A percentile compares a stretch with the other conserved stretches of the same genome.
Conservation (phyloP, 176 grass and related monocot genomes). For the Triticum monococcum region DNA sequence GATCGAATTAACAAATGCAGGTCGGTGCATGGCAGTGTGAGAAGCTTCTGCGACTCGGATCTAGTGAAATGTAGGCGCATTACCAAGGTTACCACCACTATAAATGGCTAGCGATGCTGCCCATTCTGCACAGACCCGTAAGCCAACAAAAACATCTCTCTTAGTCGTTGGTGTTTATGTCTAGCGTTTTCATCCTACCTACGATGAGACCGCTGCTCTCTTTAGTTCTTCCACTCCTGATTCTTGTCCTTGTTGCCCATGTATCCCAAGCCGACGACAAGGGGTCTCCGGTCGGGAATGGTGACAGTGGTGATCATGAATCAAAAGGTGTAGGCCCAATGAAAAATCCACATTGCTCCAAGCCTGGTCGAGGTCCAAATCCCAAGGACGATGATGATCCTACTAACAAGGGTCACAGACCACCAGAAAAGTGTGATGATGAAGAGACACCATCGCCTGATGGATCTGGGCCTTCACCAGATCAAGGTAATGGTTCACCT, state of each 20-base stretch:
- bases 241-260: not conserved
- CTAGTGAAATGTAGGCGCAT: too few relatives aligned
- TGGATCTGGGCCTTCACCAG: not conserved
- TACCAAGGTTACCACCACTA: not conserved
- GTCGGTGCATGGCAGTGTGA: not conserved
- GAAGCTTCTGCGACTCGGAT: not conserved
- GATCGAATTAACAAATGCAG: not conserved
- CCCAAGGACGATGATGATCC: not conserved
- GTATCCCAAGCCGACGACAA: slow-evolving; percentile 5
- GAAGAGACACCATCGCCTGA: not conserved
- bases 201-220: slow-evolving; percentile 8
- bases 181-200: not conserved
- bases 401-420: not conserved
- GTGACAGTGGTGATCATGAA: too few relatives aligned
- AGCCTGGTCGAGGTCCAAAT: not conserved
- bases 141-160: not conserved
- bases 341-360: slow-evolving; percentile 44
- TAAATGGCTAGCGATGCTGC: not conserved
- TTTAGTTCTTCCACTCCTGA: not conserved
- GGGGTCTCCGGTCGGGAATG: not conserved
- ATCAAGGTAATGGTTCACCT: too few relatives aligned
- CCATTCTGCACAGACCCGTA: not conserved
- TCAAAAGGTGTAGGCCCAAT: slow-evolving; percentile 22
- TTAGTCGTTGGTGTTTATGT: not conserved
- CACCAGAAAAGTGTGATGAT: slow-evolving; percentile 6